A percentile compares a stretch with the other conserved stretches of the same genome.
phyloP scores from a whole-genome alignment of 2,329 filamentous ascomycete genomes.

The Fusarium sp. region DNA sequence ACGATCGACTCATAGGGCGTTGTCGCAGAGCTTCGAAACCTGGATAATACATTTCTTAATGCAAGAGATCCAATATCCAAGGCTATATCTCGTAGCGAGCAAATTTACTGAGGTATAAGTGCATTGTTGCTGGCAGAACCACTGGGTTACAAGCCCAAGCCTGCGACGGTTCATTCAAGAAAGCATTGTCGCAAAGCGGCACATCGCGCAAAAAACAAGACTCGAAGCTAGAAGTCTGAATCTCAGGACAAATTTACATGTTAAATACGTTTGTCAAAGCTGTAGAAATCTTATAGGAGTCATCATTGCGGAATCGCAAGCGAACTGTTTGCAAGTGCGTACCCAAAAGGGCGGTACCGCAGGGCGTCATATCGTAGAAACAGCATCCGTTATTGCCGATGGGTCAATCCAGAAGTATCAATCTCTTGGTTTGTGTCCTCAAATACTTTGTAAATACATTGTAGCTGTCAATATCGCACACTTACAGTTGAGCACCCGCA shows the following conservation, averaged over 20 bases:
- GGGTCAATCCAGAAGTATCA: background rate
- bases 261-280: accelerated
- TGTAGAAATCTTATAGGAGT: background rate
- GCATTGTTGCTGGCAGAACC: background rate
- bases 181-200: background rate
- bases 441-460: background rate
- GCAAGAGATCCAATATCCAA: accelerated
- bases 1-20: background rate
- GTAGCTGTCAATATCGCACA: background rate
- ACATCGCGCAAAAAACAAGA: background rate
- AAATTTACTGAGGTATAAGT: accelerated
- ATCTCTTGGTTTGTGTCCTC: accelerated
- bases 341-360: background rate
- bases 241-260: accelerated
- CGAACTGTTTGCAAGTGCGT: background rate
- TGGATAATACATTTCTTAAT: background rate
- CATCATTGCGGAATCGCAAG: accelerated
- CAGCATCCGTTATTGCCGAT: background rate
- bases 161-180: background rate
- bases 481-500: background rate
- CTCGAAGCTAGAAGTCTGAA: too few relatives aligned
- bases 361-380: background rate
- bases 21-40: background rate
- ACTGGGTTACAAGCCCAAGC: background rate
- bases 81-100: accelerated